These are phyloP conservation scores for Esteya vermicola DNA, from an alignment of 2,329 filamentous ascomycete species.

Conservation along the genomic window DNA sequence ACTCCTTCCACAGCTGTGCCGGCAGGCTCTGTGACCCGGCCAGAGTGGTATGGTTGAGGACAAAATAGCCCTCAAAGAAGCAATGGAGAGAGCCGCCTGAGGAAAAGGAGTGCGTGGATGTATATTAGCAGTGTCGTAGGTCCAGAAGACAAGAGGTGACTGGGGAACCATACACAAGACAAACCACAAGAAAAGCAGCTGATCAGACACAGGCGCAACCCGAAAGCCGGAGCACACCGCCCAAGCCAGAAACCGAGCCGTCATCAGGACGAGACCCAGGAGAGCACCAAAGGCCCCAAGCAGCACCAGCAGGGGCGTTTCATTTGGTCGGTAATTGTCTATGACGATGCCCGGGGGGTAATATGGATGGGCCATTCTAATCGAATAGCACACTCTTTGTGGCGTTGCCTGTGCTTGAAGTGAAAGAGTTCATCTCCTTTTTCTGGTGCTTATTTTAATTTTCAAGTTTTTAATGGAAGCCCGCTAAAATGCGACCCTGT, in stretches of 20 bases:
- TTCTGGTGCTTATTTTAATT: too few species aligned
- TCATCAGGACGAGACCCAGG: constrained; percentile 20
- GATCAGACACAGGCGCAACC: constrained; percentile 22
- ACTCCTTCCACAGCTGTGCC: constrained; percentile 88
- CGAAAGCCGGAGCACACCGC: constrained; percentile 8
- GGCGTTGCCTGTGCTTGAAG: not conserved
- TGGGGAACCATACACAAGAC: constrained; percentile 29
- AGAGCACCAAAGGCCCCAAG: constrained; percentile 23
- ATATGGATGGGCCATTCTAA: constrained; percentile 29
- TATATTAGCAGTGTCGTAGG: too few species aligned
- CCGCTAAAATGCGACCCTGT: too few species aligned
- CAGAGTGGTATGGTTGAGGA: constrained; percentile 52
- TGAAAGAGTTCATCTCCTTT: too few species aligned
- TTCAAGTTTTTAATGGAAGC: too few species aligned
- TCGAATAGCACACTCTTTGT: not conserved
- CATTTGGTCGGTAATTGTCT: constrained; percentile 30
- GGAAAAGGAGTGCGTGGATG: too few species aligned
- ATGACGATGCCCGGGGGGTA: constrained; percentile 29
- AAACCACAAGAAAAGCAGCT: constrained; percentile 37
- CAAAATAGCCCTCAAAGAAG: constrained; percentile 77
- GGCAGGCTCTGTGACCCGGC: constrained; percentile 57
- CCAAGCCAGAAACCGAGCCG: constrained; percentile 16
- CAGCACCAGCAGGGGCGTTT: constrained; percentile 22
- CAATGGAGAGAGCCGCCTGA: constrained; percentile 57
- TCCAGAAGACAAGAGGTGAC: not conserved